Evolutionary conservation across 768 basidiomycete species (phyloP), one percentile per base, ranked within the genome.

Genomic region (Termitomyces sp.): DNA sequence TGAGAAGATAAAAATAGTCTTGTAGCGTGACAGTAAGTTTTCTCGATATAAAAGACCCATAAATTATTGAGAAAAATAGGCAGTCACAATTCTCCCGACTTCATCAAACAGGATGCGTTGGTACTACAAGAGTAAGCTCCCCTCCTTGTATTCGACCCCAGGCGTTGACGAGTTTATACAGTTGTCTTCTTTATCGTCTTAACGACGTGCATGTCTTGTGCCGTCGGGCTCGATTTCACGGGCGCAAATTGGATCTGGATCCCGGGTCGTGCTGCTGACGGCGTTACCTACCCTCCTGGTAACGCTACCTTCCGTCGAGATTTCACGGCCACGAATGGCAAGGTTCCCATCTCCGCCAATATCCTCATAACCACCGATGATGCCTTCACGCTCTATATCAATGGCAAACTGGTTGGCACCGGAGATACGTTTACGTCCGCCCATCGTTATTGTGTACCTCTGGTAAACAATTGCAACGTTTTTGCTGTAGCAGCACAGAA

Each of bases 191-290:
- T 29, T 39, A 9, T 56, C 7, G 18, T 56, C 16, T 18, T 57
- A 22, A 47, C 59, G 16, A 43, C 56, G 11, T 57, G 53, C 43
- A 44, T 52, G 1, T 57, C 53, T 9, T 44, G 50, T 31, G 59
- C 33, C 36, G 47, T 31, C 15, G 56, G 56, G 18, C 56, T 53
- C 7, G 47, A 57, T 25, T 60, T 60, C 20, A 49, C 53, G 18
- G 55, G 56, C 13, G 53, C 56, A 38, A 62, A 65, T 16, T 73
- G 70, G 69, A 71, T 73, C 47, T 73, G 70, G 72, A 67, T 59
- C 2, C 54, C 56, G 48, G 66, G 61, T 12, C 42, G 43, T 18
- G 56, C 56, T 11, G 41, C 61, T 0, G 60, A 57, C 11, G 58
- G 56, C n/a, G n/a, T n/a, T 7, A 56, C 55, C 2, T 56, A 60